phyloP scores from a whole-genome alignment of 768 basidiomycete genomes.

The Galerina sulciceps region DNA sequence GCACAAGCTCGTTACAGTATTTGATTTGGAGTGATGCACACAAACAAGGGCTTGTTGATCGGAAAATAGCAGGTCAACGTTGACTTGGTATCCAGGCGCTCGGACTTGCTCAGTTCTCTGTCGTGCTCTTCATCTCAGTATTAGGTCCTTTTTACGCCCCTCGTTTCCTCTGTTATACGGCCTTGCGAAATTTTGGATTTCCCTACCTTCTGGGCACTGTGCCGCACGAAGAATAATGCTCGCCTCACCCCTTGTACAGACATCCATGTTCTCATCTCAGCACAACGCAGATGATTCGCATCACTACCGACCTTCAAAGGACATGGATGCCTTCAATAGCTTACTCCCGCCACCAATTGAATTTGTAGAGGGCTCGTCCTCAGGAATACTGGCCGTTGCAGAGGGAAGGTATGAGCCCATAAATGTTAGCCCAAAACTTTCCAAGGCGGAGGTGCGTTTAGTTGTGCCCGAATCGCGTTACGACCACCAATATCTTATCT shows the following conservation, averaged over 20 bases:
- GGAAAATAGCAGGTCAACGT: slow-evolving; percentile 18
- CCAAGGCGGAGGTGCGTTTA: slow-evolving; percentile 51
- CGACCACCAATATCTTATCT: slow-evolving; percentile 8
- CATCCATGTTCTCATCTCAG: slow-evolving; percentile 54
- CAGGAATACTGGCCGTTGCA: slow-evolving; percentile 69
- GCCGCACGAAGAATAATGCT: slow-evolving; percentile 54
- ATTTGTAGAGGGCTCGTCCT: slow-evolving; percentile 84
- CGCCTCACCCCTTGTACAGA: slow-evolving; percentile 63
- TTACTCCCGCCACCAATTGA: slow-evolving; percentile 83
- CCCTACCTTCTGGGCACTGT: slow-evolving; percentile 1
- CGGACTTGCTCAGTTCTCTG: background rate
- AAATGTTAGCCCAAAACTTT: slow-evolving; percentile 62
- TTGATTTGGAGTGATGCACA: slow-evolving; percentile 5
- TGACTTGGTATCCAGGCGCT: slow-evolving; percentile 11
- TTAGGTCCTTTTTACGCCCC: background rate
- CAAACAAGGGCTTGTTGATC: slow-evolving; percentile 25
- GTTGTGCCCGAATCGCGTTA: slow-evolving; percentile 5
- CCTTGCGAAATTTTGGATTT: background rate
- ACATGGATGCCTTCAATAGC: slow-evolving; percentile 76
- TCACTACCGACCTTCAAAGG: slow-evolving; percentile 69
- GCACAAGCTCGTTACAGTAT: background rate
- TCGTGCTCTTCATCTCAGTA: background rate
- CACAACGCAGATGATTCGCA: slow-evolving; percentile 53
- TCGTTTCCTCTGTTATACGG: background rate
- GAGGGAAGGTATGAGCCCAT: slow-evolving; percentile 85